Percentiles rank a stretch among this genome's conserved stretches.
Evolutionary conservation across 768 basidiomycete species (phyloP).

Genomic region (Hortiboletus flavorubellus): DNA sequence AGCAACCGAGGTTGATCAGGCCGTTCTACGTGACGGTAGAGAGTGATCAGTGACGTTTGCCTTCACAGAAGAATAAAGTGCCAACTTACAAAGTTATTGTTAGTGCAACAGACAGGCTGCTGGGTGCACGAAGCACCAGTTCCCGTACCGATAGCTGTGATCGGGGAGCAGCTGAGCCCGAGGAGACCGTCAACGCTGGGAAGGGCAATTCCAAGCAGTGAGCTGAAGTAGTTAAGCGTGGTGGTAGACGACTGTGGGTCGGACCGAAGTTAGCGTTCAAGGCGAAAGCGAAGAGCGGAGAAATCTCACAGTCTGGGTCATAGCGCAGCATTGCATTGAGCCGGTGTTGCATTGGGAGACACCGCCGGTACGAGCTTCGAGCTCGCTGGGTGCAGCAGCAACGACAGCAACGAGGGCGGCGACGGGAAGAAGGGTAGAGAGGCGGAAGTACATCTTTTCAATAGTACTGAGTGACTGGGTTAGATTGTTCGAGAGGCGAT

Average conservation of each 20-base stretch:
- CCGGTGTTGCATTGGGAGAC: too few relatives aligned
- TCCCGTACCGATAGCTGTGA: not conserved
- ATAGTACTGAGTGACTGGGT: too few relatives aligned
- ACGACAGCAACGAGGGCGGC: too few relatives aligned
- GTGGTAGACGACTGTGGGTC: not conserved
- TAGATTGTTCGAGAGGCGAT: not conserved
- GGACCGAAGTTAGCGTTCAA: not conserved
- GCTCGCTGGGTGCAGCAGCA: too few relatives aligned
- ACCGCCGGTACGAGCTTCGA: too few relatives aligned
- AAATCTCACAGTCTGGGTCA: not conserved
- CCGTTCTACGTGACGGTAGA: not conserved
- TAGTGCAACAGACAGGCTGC: not conserved
- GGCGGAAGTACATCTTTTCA: too few relatives aligned
- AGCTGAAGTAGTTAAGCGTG: not conserved
- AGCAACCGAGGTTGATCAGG: constrained; percentile 12
- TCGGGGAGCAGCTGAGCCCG: constrained; percentile 5
- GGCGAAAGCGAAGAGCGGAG: too few relatives aligned
- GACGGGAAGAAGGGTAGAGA: too few relatives aligned
- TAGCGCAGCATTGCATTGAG: not conserved
- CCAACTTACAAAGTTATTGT: not conserved
- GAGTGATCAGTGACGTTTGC: too few relatives aligned
- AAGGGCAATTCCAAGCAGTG: not conserved
- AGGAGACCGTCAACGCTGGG: not conserved
- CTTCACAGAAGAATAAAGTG: not conserved
- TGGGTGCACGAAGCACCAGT: not conserved